A percentile compares a stretch with the other conserved stretches of the same genome.
phyloP scores from a whole-genome alignment of 1,139 yeast species.

The Lodderomyces pseudojiufengensis region DNA sequence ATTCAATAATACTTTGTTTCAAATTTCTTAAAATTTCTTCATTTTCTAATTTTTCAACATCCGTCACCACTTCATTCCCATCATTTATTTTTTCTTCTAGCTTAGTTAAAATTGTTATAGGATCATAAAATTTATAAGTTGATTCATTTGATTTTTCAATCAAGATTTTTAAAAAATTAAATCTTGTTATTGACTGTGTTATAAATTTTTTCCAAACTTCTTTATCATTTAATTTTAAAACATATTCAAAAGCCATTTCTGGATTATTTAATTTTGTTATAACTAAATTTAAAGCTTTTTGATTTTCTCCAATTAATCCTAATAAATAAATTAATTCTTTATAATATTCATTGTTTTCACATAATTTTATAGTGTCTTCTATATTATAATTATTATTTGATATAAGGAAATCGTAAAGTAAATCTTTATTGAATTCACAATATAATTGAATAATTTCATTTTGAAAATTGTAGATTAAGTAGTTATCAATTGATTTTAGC shows the following conservation, averaged over 20 bases:
- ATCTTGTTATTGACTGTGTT: slow-evolving; percentile 66
- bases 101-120: slow-evolving; percentile 60
- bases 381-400: slow-evolving; percentile 58
- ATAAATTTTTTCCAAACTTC: slow-evolving; percentile 79
- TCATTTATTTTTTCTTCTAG: slow-evolving; percentile 64
- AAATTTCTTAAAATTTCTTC: slow-evolving; percentile 21
- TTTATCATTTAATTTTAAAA: slow-evolving; percentile 63
- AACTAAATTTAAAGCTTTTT: slow-evolving; percentile 70
- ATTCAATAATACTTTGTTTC: slow-evolving; percentile 55
- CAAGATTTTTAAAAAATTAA: slow-evolving; percentile 69
- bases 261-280: slow-evolving; percentile 78
- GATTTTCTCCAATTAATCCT: slow-evolving; percentile 80
- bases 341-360: slow-evolving; percentile 49
- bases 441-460: slow-evolving; percentile 63
- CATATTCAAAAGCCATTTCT: slow-evolving; percentile 75
- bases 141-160: slow-evolving; percentile 66
- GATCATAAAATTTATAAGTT: slow-evolving; percentile 52
- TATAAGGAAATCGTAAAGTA: slow-evolving; percentile 49
- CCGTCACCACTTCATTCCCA: slow-evolving; percentile 30
- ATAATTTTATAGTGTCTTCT: slow-evolving; percentile 61
- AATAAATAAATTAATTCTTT: slow-evolving; percentile 78
- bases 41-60: not conserved
- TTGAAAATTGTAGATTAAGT: slow-evolving; percentile 53
- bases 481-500: slow-evolving; percentile 52
- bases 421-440: slow-evolving; percentile 53